Conservation (phyloP, 257 asterid genomes). For the Ligustrum vulgare region DNA sequence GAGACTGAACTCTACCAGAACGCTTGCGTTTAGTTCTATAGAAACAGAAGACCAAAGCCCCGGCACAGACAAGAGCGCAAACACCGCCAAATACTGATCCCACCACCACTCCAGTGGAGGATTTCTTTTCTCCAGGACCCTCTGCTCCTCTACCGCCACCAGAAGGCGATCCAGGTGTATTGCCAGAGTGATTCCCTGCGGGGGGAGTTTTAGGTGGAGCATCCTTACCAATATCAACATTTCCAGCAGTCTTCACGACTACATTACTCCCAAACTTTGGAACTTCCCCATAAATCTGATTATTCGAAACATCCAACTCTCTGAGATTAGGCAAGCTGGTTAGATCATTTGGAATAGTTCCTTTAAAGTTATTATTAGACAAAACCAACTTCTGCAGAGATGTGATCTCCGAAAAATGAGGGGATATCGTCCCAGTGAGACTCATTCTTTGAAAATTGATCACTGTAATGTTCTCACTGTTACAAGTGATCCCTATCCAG, state of each 20-base stretch:
- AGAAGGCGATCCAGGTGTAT: slow-evolving; percentile 17
- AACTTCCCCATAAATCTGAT: slow-evolving; percentile 55
- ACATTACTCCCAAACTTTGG: slow-evolving; percentile 48
- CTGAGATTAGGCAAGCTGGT: slow-evolving; percentile 47
- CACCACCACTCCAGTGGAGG: slow-evolving; percentile 47
- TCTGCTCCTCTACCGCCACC: slow-evolving; percentile 22
- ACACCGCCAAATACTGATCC: slow-evolving; percentile 70
- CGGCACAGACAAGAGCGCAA: slow-evolving; percentile 49
- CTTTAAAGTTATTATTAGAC: slow-evolving; percentile 52
- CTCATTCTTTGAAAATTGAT: slow-evolving; percentile 57
- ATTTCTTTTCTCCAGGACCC: slow-evolving; percentile 40
- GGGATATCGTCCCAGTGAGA: slow-evolving; percentile 62
- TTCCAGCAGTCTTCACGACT: slow-evolving; percentile 43
- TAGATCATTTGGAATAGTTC: slow-evolving; percentile 65
- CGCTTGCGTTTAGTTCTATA: slow-evolving; percentile 44
- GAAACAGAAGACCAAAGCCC: slow-evolving; percentile 43
- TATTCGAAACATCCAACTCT: slow-evolving; percentile 60
- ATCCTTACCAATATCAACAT: slow-evolving; percentile 61
- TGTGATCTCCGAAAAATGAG: slow-evolving; percentile 42
- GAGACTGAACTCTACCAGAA: slow-evolving; percentile 44
- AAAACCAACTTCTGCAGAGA: slow-evolving; percentile 55
- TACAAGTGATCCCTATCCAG: slow-evolving; percentile 65
- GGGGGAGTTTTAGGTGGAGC: slow-evolving; percentile 33
- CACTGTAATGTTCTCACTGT: slow-evolving; percentile 44
- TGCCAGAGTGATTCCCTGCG: slow-evolving; percentile 21